Evolutionary conservation across 805 yeast genomes (phyloP), one percentile per base, ranked within the genome.

Genomic region (Candida pini): DNA sequence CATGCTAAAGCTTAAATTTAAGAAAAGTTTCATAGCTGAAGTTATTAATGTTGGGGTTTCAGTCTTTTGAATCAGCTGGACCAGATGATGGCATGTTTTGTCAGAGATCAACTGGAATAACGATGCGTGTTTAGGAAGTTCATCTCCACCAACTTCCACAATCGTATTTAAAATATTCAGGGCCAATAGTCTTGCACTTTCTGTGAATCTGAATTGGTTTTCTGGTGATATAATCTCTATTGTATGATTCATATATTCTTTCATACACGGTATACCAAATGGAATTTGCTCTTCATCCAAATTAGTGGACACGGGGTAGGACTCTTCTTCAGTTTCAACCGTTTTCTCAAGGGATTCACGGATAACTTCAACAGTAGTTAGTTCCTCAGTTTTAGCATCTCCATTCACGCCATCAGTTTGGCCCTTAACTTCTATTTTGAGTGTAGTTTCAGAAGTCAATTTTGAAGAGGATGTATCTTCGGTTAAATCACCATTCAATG

Each of bases 101-200:
- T 87, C 92, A 2, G 90, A 73, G 8, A 86, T 71, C 18, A 87
- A 62, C 14, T 69, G 71, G 54, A 86, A 70, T 30, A 89, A 62
- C 4, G 80, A 68, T 2, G 83, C 77, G 51, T 84, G 90, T 19
- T 62, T 54, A 4, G 72, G 64, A 33, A 88, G 68, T 12, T 64
- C 66, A 34, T 67, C 63, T 3, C 96, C 96, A 9, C 87, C 68
- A 5, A 85, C 79, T 58, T 92, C 97, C 31, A 92, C 69, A 1
- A 94, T 82, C 0, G 81, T 79, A 35, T 78, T 79, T 26, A 92
- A 67, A 26, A 90, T 69, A 19, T 80, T 72, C 24, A 92, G 61
- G 0, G 96, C 92, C 62, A 90, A 77, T 10, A 85, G 80, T 37
- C 95, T 73, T 0, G 96, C 80, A 18, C 86, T 71, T 55, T 90